Base-by-base conservation (phyloP, 768 basidiomycete species). In the Suillus plorans region DNA sequence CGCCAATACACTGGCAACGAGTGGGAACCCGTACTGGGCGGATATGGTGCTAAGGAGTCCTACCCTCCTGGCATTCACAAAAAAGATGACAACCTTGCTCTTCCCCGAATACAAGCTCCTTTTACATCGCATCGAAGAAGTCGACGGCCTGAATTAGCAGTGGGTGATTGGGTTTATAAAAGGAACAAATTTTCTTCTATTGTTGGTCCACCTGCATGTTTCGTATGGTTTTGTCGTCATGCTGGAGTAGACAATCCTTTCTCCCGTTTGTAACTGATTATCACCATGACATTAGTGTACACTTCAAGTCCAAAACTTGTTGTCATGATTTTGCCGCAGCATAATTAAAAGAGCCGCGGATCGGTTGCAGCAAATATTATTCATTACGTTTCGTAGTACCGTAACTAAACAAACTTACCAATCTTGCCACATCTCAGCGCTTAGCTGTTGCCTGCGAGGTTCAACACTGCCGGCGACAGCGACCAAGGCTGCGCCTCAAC, bases 21-120 rank as follows among this genome's bases (percentile, higher is more conserved):
- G 28, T 1, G 67, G 57, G 6, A 78, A 74, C 62, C 77, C 75
- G 18, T 70, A 76, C 36, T 76, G 74, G 64, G 6, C 67, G 55
- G 39, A 37, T 22, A 61, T 76, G 60, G 64, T 77, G 37, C 12
- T 74, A 62, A 59, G 45, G 37, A 74, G 72, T 57, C 18, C 44
- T 8, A 68, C 56, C 37, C 50, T 76, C 34, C 67, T 50, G 25
- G 36, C 63, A 22, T 74, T 76, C 41, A 67, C 71, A 13, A 58
- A 58, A 16, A 66, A 67, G 34, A 72, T 69, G 75, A 77, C 75
- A 28, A 55, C 53, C 3, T n/a, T 12, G 28, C 36, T 72, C 60
- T 76, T 76, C 45, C 76, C 74, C 31, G 74, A 75, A 13, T 76
- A 77, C 45, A 63, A 65, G 13, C 52, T 42, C 0, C 58, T 76